Evolutionary conservation across 2,329 filamentous ascomycete species (phyloP).

Genomic region (Aspergillus thermomutatus): DNA sequence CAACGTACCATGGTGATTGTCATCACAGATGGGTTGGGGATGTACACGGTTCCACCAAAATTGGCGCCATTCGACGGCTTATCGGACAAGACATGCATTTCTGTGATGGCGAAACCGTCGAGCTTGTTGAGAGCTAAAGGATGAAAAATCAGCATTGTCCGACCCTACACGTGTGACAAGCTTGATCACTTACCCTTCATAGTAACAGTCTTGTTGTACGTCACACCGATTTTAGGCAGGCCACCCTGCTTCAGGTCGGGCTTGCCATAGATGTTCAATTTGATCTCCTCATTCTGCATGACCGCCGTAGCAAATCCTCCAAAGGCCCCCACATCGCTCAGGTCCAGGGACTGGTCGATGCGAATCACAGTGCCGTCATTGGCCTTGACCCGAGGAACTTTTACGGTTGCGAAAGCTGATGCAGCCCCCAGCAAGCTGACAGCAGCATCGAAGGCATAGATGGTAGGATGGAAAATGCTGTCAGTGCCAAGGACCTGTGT

Average conservation of each 20-base stretch:
- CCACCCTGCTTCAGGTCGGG: slow-evolving; percentile 50
- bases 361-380: slow-evolving; percentile 41
- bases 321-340: slow-evolving; percentile 47
- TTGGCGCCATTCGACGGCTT: slow-evolving; percentile 48
- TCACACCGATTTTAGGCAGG: slow-evolving; percentile 49
- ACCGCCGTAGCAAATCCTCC: slow-evolving; percentile 48
- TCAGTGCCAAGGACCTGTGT: slow-evolving; percentile 46
- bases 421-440: slow-evolving; percentile 45
- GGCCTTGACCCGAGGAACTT: slow-evolving; percentile 45
- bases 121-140: slow-evolving; percentile 57
- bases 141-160: neutral
- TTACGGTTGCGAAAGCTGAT: slow-evolving; percentile 43
- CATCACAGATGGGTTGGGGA: slow-evolving; percentile 60
- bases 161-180: neutral
- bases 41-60: slow-evolving; percentile 51
- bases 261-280: slow-evolving; percentile 50
- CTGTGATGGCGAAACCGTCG: slow-evolving; percentile 48
- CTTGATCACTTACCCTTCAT: slow-evolving; percentile 49
- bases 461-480: slow-evolving; percentile 52
- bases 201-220: slow-evolving; percentile 56
- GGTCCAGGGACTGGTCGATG: slow-evolving; percentile 43
- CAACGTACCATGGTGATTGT: slow-evolving; percentile 49
- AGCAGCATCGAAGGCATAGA: slow-evolving; percentile 53
- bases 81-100: slow-evolving; percentile 44
- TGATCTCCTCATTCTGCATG: slow-evolving; percentile 48